Conservation (phyloP, 23 red algal genomes). For the Agarophyton chilense region DNA sequence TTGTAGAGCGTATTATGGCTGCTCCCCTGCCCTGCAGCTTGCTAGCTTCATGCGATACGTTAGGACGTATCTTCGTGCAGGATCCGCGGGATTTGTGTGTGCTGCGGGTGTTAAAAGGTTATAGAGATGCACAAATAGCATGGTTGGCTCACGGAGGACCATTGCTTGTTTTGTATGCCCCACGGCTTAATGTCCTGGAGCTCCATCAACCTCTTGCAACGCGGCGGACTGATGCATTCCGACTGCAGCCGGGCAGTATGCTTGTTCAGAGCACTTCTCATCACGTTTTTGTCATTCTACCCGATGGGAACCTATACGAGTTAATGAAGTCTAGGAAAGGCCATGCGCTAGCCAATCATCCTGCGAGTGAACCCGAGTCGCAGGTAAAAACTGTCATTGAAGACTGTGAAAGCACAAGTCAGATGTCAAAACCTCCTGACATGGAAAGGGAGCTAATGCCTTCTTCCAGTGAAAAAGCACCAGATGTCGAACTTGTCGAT, state of each 20-base stretch:
- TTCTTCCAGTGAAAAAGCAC: background rate
- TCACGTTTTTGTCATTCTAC: slow-evolving; percentile 43
- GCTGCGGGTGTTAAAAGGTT: slow-evolving; percentile 75
- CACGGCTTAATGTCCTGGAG: slow-evolving; percentile 54
- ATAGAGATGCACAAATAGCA: slow-evolving; percentile 71
- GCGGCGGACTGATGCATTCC: slow-evolving; percentile 49
- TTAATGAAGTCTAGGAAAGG: slow-evolving; percentile 56
- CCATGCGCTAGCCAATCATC: background rate
- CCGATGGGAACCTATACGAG: slow-evolving; percentile 59
- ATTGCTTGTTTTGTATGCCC: slow-evolving; percentile 47
- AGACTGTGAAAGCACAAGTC: background rate
- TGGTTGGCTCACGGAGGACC: slow-evolving; percentile 60
- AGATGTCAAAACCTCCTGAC: background rate
- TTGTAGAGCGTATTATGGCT: slow-evolving; percentile 56
- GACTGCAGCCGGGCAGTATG: slow-evolving; percentile 40
- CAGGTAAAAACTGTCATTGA: background rate
- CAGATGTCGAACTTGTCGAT: slow-evolving; percentile 38
- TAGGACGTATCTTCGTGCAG: slow-evolving; percentile 67
- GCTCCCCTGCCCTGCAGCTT: slow-evolving; percentile 63
- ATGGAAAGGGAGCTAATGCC: background rate
- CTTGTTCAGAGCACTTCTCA: slow-evolving; percentile 49
- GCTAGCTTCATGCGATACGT: slow-evolving; percentile 53
- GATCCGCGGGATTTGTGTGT: slow-evolving; percentile 74
- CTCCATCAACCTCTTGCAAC: slow-evolving; percentile 46
- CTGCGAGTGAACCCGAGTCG: background rate